Percentiles rank a stretch among this genome's conserved stretches.
phyloP scores from a whole-genome alignment of 768 basidiomycete species.

The Hericium erinaceus region DNA sequence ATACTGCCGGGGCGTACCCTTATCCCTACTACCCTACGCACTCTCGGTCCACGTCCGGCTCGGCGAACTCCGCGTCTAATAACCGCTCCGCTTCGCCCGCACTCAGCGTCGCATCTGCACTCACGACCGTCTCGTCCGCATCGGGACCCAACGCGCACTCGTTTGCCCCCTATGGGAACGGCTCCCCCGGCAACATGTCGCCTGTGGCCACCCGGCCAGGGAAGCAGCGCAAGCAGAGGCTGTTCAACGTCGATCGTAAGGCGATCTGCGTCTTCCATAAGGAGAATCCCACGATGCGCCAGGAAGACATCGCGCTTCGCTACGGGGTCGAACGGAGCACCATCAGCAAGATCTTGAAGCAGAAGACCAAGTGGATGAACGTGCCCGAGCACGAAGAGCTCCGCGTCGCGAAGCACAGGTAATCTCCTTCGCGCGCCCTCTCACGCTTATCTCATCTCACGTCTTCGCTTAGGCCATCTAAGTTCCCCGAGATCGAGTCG shows the following conservation, averaged over 20 bases:
- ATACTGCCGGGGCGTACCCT: slow-evolving; percentile 7
- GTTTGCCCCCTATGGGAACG: slow-evolving; percentile 5
- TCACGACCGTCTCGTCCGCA: slow-evolving; percentile 41
- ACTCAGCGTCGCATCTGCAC: slow-evolving; percentile 43
- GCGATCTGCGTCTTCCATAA: slow-evolving; percentile 62
- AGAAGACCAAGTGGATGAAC: slow-evolving; percentile 75
- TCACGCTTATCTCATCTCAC: slow-evolving; percentile 8
- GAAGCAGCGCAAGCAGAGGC: slow-evolving; percentile 63
- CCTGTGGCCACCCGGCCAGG: slow-evolving; percentile 10
- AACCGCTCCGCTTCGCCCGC: slow-evolving; percentile 56
- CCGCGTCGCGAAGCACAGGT: slow-evolving; percentile 66
- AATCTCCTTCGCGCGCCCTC: slow-evolving; percentile 5
- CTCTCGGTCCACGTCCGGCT: neutral
- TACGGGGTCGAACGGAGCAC: slow-evolving; percentile 86
- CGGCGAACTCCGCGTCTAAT: slow-evolving; percentile 16
- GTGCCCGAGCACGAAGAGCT: slow-evolving; percentile 49
- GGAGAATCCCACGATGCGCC: slow-evolving; percentile 57
- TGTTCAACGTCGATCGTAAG: slow-evolving; percentile 67
- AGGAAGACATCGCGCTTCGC: slow-evolving; percentile 72
- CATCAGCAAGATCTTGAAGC: slow-evolving; percentile 87
- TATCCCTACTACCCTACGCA: slow-evolving; percentile 8
- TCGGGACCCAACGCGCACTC: slow-evolving; percentile 22
- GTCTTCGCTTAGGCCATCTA: slow-evolving; percentile 47
- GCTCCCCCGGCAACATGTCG: neutral
- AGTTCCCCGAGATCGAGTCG: slow-evolving; percentile 71